Base-by-base conservation (phyloP, 106 monocot species). In the Phalaenopsis aphrodite region DNA sequence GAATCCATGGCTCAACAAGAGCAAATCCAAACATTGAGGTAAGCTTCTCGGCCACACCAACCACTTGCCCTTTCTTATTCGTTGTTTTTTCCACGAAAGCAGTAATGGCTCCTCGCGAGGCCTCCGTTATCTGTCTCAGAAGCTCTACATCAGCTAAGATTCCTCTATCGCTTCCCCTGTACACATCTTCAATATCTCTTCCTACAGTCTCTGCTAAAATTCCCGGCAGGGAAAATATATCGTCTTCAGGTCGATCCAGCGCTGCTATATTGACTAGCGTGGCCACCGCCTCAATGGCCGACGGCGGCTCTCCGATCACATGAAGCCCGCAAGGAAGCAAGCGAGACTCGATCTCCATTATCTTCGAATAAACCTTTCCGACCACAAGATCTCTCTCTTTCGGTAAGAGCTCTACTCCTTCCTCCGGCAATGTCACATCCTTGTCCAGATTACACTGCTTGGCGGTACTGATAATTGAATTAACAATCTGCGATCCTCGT, bases 341-440 rank as follows among this genome's bases (percentile, higher is more conserved):
- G n/a, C 91, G 80, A 3, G 91, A 92, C 55, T 92, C 91, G 19
- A 92, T 89, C 87, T 92, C 91, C 91, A 92, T 92, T 78, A 92
- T 92, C 85, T 92, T 92, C 15, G 91, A 85, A 81, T 92, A 92
- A 8, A 92, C 91, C 81, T 80, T 89, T 3, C 91, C 91, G 16
- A 92, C 91, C 3, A 85, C 87, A 4, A 82, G 76, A 42, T 92
- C 87, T 19, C 88, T 83, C 56, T 92, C 83, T 12, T 57, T 66
- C 5, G 80, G 46, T 11, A 67, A 77, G 39, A 91, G 85, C 81
- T 87, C 87, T 77, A 58, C 79, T 4, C 85, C 88, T 78, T 87
- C 88, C 15, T 82, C 85, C 15, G 91, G 91, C 24, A 92, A 66
- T 56, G 77, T 79, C 0, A 92, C 91, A 74, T 92, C 91, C 79